phyloP scores from a whole-genome alignment of 495 filamentous ascomycete species.

The Recurvomyces mirabilis region DNA sequence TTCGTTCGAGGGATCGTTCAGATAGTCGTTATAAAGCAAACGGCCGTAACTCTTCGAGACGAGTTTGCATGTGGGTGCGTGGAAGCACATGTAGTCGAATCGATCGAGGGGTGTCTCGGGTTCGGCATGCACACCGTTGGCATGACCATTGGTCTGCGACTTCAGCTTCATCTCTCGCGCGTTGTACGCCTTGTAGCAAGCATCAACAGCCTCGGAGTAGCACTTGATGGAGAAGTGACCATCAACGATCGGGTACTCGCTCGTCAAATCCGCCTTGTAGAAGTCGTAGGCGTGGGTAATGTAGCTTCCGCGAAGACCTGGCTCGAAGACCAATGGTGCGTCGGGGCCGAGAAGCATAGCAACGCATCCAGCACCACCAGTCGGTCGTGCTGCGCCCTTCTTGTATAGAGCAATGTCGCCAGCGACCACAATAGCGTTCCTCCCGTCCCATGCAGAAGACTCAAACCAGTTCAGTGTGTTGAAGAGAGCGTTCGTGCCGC shows the following conservation, averaged over 20 bases:
- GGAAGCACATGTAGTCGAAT: constrained; percentile 94
- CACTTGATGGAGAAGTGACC: constrained; percentile 90
- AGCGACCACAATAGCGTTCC: constrained; percentile 83
- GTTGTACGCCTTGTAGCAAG: constrained; percentile 91
- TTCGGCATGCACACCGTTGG: constrained; percentile 40
- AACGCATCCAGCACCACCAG: constrained; percentile 88
- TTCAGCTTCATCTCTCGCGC: constrained; percentile 66
- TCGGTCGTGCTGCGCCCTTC: constrained; percentile 89
- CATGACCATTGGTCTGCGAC: constrained; percentile 44
- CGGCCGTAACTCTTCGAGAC: constrained; percentile 92
- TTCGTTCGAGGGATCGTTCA: constrained; percentile 60
- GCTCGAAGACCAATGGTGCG: constrained; percentile 81
- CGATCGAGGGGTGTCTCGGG: constrained; percentile 69
- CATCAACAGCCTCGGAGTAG: constrained; percentile 91
- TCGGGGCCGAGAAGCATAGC: constrained; percentile 91
- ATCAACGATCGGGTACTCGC: constrained; percentile 95
- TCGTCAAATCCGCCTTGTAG: constrained; percentile 96
- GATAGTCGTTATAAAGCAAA: constrained; percentile 93
- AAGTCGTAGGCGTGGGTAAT: constrained; percentile 96
- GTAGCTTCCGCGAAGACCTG: constrained; percentile 84
- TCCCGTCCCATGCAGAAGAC: constrained; percentile 94
- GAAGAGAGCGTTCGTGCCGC: constrained; percentile 94
- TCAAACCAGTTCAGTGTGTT: constrained; percentile 97
- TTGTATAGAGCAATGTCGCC: constrained; percentile 98
- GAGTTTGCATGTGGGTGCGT: constrained; percentile 94